These are phyloP conservation scores for Elsinoe perseae DNA, from an alignment of 2,329 filamentous ascomycete genomes.

Conservation along the genomic window DNA sequence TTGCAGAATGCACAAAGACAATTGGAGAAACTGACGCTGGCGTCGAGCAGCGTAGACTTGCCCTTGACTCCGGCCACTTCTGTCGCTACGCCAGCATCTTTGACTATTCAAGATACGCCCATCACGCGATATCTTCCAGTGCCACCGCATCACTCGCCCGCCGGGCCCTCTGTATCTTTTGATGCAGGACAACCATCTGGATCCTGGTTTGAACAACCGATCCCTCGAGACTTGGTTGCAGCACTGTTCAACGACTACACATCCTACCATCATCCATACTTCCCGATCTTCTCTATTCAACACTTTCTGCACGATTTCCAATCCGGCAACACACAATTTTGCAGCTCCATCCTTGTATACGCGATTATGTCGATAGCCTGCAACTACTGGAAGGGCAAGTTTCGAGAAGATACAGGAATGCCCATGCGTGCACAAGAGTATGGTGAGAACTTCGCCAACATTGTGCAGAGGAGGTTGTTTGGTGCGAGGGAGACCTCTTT, in stretches of 20 bases:
- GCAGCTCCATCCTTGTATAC: slow-evolving; percentile 44
- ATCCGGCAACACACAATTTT: slow-evolving; percentile 55
- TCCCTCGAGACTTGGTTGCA: slow-evolving; percentile 30
- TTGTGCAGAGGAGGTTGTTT: slow-evolving; percentile 25
- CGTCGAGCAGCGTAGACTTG: background rate
- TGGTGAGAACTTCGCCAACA: background rate
- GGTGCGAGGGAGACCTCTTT: slow-evolving; percentile 52
- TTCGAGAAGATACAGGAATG: background rate
- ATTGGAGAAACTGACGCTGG: slow-evolving; percentile 14
- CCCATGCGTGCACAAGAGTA: background rate
- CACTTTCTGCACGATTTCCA: slow-evolving; percentile 61
- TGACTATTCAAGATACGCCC: slow-evolving; percentile 4
- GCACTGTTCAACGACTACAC: slow-evolving; percentile 31
- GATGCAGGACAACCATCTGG: slow-evolving; percentile 4
- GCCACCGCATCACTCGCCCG: background rate
- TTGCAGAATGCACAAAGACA: slow-evolving; percentile 30
- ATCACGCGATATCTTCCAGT: slow-evolving; percentile 6
- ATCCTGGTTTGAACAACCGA: slow-evolving; percentile 28
- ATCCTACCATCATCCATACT: slow-evolving; percentile 64
- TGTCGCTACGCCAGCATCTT: background rate
- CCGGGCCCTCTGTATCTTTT: background rate
- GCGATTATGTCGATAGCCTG: slow-evolving; percentile 29
- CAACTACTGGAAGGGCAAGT: slow-evolving; percentile 22
- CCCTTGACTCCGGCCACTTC: background rate
- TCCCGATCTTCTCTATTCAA: slow-evolving; percentile 63